Evolutionary conservation across 2,329 filamentous ascomycete genomes (phyloP).

Genomic region (Tolypocladium cylindrosporum): DNA sequence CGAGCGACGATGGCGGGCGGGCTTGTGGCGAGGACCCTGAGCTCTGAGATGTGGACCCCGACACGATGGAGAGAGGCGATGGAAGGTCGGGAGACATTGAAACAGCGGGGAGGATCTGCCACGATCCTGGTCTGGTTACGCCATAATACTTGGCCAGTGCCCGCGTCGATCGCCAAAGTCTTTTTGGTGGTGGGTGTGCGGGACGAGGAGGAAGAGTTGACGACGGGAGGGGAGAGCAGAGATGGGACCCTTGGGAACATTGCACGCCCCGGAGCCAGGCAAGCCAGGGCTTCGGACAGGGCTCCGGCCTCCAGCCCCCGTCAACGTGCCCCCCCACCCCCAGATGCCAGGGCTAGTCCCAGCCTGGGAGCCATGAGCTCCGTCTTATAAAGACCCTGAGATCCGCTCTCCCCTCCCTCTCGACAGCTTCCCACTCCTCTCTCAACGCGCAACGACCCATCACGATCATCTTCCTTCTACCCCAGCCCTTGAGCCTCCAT

Average conservation of each 20-base stretch:
- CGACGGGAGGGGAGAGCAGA: neutral
- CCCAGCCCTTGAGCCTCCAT: neutral
- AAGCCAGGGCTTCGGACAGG: neutral
- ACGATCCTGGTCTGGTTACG: neutral
- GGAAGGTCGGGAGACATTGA: neutral
- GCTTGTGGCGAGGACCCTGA: neutral
- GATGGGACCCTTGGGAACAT: too few relatives aligned
- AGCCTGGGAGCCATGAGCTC: neutral
- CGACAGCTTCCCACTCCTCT: neutral
- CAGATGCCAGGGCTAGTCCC: neutral
- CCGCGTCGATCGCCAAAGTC: neutral
- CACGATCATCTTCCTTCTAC: neutral
- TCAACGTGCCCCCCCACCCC: neutral
- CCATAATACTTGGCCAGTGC: neutral
- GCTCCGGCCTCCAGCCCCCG: neutral
- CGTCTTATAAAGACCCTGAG: conserved; percentile 14
- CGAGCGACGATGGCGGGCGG: neutral
- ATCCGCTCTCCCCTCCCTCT: conserved; percentile 1
- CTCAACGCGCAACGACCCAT: neutral
- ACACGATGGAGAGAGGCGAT: neutral
- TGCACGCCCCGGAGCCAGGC: neutral
- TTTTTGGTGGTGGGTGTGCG: neutral
- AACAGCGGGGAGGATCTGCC: neutral
- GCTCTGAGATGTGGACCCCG: neutral
- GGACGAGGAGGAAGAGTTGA: neutral